phyloP scores from a whole-genome alignment of 73 alveolate species.

The Paramecium primaurelia region DNA sequence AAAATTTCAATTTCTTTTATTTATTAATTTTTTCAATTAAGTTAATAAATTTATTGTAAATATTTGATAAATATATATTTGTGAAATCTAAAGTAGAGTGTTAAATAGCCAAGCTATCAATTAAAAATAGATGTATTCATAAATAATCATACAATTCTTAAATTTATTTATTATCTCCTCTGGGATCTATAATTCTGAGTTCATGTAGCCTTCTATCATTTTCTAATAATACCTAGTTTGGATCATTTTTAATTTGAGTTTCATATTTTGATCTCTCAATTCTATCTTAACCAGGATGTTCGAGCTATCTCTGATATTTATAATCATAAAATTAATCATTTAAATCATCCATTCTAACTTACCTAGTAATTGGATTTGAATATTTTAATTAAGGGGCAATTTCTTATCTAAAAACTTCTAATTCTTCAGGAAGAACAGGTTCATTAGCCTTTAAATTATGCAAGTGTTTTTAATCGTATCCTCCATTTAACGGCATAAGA shows the following conservation, averaged over 20 bases:
- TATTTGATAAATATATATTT: too few species aligned
- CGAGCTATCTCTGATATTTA: neutral
- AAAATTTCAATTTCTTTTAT: neutral
- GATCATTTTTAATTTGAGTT: neutral
- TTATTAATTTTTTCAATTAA: too few species aligned
- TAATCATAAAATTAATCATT: slow-evolving; percentile 12
- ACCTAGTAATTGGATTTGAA: neutral
- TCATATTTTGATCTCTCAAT: neutral
- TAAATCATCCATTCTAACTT: neutral
- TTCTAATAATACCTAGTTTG: slow-evolving; percentile 10
- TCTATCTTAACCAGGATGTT: slow-evolving; percentile 5
- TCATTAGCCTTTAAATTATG: neutral
- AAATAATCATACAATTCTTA: slow-evolving; percentile 41
- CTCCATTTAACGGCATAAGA: neutral
- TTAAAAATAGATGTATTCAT: neutral
- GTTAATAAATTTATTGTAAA: too few species aligned
- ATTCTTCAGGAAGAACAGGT: slow-evolving; percentile 37
- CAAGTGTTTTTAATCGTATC: neutral
- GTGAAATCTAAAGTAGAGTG: neutral
- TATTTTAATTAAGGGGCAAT: neutral
- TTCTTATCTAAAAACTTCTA: neutral
- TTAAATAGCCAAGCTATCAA: too few species aligned
- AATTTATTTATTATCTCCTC: neutral
- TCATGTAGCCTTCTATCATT: slow-evolving; percentile 47
- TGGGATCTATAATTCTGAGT: slow-evolving; percentile 25